phyloP scores from a whole-genome alignment of 2,329 filamentous ascomycete genomes.

The Colletotrichum tamarilloi region DNA sequence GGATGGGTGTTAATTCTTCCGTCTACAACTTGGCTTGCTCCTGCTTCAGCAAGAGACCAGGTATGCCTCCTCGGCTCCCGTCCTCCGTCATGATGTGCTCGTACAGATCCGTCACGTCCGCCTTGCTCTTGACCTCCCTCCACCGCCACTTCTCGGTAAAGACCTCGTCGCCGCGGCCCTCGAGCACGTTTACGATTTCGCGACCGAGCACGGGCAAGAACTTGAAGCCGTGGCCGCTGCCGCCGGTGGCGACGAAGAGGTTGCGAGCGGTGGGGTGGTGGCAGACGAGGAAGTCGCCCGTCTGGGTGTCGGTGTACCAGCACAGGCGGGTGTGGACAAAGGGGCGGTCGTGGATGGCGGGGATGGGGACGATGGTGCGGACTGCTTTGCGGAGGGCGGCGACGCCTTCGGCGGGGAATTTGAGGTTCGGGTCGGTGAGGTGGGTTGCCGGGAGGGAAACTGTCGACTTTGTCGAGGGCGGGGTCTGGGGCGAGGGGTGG shows the following conservation, averaged over 20 bases:
- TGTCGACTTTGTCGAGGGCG: conserved; percentile 20
- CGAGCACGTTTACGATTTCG: conserved; percentile 67
- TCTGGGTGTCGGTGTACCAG: conserved; percentile 81
- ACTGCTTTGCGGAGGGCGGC: conserved; percentile 71
- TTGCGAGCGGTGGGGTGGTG: conserved; percentile 72
- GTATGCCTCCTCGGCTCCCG: conserved; percentile 61
- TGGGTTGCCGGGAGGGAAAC: conserved; percentile 59
- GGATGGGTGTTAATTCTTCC: not conserved
- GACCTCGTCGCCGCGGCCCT: conserved; percentile 56
- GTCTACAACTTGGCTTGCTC: conserved; percentile 46
- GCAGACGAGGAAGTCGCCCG: conserved; percentile 77
- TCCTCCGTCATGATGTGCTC: conserved; percentile 60
- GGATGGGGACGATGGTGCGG: conserved; percentile 67
- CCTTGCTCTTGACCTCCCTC: conserved; percentile 62
- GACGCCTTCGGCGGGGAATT: conserved; percentile 70
- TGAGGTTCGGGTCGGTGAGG: conserved; percentile 57
- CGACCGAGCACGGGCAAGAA: conserved; percentile 75
- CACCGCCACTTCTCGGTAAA: conserved; percentile 72
- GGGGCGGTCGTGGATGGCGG: conserved; percentile 65
- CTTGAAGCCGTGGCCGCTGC: conserved; percentile 76
- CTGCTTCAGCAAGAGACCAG: conserved; percentile 58
- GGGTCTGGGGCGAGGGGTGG: conserved; percentile 28
- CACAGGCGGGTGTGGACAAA: conserved; percentile 74
- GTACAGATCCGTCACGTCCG: conserved; percentile 50
- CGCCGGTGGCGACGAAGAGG: conserved; percentile 71